Evolutionary conservation across 148 eudicot species (phyloP), one percentile per base, ranked within the genome.

Genomic region (Talinum fruticosum): DNA sequence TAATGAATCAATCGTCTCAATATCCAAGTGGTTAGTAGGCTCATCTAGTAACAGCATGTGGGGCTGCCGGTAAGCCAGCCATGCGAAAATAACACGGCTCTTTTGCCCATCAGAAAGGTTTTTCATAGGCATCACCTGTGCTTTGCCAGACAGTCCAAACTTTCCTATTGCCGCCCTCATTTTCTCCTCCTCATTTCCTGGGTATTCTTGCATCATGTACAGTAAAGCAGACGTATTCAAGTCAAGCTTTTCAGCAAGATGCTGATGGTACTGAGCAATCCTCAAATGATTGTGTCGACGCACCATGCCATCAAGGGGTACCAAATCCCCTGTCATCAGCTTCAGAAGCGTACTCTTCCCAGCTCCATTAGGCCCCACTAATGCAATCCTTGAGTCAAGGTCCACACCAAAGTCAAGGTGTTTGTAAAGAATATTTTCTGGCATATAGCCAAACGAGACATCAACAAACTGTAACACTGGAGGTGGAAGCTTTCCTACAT

Each of bases 341-440:
- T 92, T 95, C 83, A 95, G 88, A 65, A 95, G 88, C 24, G 99
- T 95, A 80, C 99, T 95, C 86, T 95, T 92, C 26, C 97, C 97
- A 79, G 99, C 99, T 76, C 97, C 99, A 80, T 95, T 92, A 77
- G 99, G 99, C 16, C 99, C 99, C 69, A 95, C 99, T 68, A 95
- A 76, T 35, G 99, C 99, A 13, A 95, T 85, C 69, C 99, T 83
- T 2, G 97, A 95, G 83, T 92, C 97, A 32, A 95, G 90, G 74
- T 95, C 99, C 1, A 95, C 99, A 32, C 99, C 99, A 82, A 95
- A 95, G 73, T 95, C 97, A 1, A 95, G 80, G 79, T 85, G 83
- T 79, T 84, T 92, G 91, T 92, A 95, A 14, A 95, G 85, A 76
- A 95, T 87, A 73, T 89, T 83, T 26, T 95, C 99, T 8, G 99